phyloP scores from a whole-genome alignment of 768 basidiomycete genomes.

The Antrodiella citrinella region DNA sequence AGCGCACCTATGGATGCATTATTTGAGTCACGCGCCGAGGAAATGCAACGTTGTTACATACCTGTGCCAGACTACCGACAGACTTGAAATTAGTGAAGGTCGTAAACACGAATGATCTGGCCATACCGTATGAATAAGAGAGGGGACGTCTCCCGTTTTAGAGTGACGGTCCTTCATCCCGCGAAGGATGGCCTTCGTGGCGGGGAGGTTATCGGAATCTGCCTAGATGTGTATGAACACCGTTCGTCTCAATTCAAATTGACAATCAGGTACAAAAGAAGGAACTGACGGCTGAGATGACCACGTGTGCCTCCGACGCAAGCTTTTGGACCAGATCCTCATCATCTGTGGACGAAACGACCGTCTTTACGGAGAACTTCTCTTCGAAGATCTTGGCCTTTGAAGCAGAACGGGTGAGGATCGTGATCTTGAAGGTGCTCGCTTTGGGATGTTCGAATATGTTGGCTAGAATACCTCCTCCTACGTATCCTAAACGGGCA shows the following conservation, averaged over 20 bases:
- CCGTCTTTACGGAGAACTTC: slow-evolving; percentile 11
- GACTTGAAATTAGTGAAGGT: not conserved
- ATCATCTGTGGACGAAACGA: slow-evolving; percentile 21
- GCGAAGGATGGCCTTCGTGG: slow-evolving; percentile 37
- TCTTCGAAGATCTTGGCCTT: slow-evolving; percentile 24
- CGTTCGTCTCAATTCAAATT: not conserved
- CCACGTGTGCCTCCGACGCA: slow-evolving; percentile 35
- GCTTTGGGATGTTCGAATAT: slow-evolving; percentile 37
- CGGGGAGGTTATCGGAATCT: slow-evolving; percentile 37
- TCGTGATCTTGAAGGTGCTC: slow-evolving; percentile 34
- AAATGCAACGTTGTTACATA: not conserved
- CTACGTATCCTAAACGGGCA: slow-evolving; percentile 48
- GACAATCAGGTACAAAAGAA: not conserved
- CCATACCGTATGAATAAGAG: slow-evolving; percentile 57
- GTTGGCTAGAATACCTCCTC: slow-evolving; percentile 41
- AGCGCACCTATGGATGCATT: slow-evolving; percentile 26
- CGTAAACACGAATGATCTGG: not conserved
- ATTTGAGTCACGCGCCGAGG: too few relatives aligned
- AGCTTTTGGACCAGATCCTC: slow-evolving; percentile 26
- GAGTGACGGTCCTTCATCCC: slow-evolving; percentile 43
- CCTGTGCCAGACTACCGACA: slow-evolving; percentile 14
- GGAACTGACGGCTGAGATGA: slow-evolving; percentile 9
- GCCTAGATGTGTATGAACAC: slow-evolving; percentile 22
- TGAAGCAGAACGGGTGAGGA: slow-evolving; percentile 35
- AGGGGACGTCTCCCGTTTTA: slow-evolving; percentile 34